These are phyloP conservation scores for Inonotus obliquus DNA, from an alignment of 1,284 basidiomycete genomes.

Conservation along the genomic window DNA sequence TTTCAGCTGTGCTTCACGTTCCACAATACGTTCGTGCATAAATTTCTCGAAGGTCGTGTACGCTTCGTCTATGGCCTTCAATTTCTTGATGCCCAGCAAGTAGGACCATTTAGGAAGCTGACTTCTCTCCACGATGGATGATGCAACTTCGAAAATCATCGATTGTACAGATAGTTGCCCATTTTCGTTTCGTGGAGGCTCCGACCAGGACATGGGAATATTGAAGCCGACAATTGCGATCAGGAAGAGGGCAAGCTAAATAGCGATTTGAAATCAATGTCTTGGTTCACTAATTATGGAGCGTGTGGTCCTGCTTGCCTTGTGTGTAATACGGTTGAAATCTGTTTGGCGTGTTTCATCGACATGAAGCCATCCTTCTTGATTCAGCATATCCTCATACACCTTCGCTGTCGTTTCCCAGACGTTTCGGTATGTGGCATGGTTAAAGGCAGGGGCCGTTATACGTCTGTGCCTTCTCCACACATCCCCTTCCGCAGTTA, in stretches of 20 bases:
- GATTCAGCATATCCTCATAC: constrained; percentile 28
- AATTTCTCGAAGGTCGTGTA: constrained; percentile 14
- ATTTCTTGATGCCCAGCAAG: not conserved
- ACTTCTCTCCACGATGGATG: not conserved
- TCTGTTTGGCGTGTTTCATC: constrained; percentile 13
- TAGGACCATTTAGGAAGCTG: constrained; percentile 12
- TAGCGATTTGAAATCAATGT: too few relatives aligned
- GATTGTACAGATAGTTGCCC: constrained; percentile 12
- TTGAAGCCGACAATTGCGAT: constrained; percentile 16
- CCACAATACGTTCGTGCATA: constrained; percentile 11
- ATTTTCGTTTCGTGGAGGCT: constrained; percentile 6
- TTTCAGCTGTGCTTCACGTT: constrained; percentile 7
- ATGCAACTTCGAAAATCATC: constrained; percentile 14
- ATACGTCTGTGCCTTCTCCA: constrained; percentile 32
- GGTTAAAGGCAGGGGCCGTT: constrained; percentile 29
- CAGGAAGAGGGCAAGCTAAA: constrained; percentile 15
- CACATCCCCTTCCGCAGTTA: constrained; percentile 26
- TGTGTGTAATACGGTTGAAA: not conserved
- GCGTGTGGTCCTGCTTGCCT: not conserved
- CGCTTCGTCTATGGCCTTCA: constrained; percentile 14
- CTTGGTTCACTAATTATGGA: too few relatives aligned
- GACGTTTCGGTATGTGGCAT: constrained; percentile 25
- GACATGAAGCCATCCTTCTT: constrained; percentile 25
- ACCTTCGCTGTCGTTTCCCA: constrained; percentile 22
- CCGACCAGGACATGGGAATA: constrained; percentile 16